Evolutionary conservation across 2,329 filamentous ascomycete species (phyloP).

Genomic region (Nemania sp.): DNA sequence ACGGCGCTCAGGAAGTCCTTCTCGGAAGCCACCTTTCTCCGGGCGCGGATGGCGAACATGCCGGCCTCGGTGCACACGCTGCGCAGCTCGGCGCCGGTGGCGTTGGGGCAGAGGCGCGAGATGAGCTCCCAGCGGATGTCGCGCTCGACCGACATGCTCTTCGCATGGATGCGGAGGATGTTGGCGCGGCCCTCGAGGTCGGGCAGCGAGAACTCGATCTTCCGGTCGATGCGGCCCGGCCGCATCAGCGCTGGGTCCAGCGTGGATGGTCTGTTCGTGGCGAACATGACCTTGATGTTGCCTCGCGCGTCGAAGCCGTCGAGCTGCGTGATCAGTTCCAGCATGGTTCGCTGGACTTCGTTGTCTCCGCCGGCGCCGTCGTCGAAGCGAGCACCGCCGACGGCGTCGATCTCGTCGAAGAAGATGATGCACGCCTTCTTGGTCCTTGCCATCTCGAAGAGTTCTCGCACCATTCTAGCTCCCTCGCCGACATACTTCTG

Average conservation of each 20-base stretch:
- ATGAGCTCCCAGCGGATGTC: constrained; percentile 99
- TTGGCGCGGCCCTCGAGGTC: constrained; percentile 97
- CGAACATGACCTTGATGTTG: constrained; percentile 99
- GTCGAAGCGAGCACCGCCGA: constrained; percentile 94
- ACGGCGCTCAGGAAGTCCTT: constrained; percentile 98
- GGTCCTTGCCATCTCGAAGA: constrained; percentile 98
- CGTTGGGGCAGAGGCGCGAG: constrained; percentile 93
- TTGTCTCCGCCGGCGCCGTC: constrained; percentile 97
- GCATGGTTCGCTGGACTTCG: constrained; percentile 96
- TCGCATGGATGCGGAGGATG: constrained; percentile 96
- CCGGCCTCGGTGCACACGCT: constrained; percentile 97
- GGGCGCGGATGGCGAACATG: constrained; percentile 94
- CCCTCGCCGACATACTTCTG: constrained; percentile 99
- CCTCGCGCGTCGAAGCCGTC: constrained; percentile 95
- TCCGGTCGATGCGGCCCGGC: constrained; percentile 94
- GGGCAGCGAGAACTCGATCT: constrained; percentile 97
- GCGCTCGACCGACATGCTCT: constrained; percentile 98
- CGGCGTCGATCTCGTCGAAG: constrained; percentile 97
- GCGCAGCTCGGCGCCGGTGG: constrained; percentile 91
- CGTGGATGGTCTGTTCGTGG: constrained; percentile 93
- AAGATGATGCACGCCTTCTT: constrained; percentile 99
- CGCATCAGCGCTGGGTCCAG: constrained; percentile 96
- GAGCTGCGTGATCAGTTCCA: constrained; percentile 95
- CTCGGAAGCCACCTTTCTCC: constrained; percentile 96
- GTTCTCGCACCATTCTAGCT: constrained; percentile 95